Evolutionary conservation across 106 monocot genomes (phyloP).

Genomic region (Posidonia australis): DNA sequence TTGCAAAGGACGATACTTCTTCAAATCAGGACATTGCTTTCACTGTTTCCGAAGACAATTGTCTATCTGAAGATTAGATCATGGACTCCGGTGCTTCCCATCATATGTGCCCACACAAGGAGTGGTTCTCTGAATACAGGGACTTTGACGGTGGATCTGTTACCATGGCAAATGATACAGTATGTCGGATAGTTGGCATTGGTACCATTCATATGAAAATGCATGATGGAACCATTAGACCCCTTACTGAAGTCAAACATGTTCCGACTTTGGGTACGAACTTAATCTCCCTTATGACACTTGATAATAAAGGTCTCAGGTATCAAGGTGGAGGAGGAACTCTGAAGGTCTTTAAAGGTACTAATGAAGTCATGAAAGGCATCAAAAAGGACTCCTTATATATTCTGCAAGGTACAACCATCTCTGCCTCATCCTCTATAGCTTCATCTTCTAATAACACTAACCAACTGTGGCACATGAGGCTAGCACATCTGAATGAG

Average conservation of each 20-base stretch:
- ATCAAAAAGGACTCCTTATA: not conserved
- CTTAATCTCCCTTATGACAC: not conserved
- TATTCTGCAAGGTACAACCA: not conserved
- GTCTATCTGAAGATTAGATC: slow-evolving; percentile 1
- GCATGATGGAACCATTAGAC: slow-evolving; percentile 2
- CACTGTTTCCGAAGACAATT: no score
- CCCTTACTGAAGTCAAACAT: not conserved
- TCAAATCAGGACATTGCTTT: no score
- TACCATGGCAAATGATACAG: slow-evolving; percentile 5
- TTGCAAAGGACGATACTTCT: no score
- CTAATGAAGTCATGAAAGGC: slow-evolving; percentile 5
- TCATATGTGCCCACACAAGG: slow-evolving; percentile 9
- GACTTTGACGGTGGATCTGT: not conserved
- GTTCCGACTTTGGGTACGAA: not conserved
- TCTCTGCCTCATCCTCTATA: not conserved
- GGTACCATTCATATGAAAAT: slow-evolving; percentile 6
- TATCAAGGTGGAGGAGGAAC: not conserved
- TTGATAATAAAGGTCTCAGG: not conserved
- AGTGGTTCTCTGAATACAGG: slow-evolving; percentile 1
- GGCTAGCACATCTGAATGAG: not conserved
- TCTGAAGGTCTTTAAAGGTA: not conserved
- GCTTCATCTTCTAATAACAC: no score
- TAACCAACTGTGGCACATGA: not conserved
- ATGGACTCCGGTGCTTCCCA: not conserved
- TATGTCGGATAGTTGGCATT: not conserved